Percentiles rank a stretch among this genome's conserved stretches.
Conservation (phyloP, 2,329 filamentous ascomycete species). For the Hymenoscyphus scutula region DNA sequence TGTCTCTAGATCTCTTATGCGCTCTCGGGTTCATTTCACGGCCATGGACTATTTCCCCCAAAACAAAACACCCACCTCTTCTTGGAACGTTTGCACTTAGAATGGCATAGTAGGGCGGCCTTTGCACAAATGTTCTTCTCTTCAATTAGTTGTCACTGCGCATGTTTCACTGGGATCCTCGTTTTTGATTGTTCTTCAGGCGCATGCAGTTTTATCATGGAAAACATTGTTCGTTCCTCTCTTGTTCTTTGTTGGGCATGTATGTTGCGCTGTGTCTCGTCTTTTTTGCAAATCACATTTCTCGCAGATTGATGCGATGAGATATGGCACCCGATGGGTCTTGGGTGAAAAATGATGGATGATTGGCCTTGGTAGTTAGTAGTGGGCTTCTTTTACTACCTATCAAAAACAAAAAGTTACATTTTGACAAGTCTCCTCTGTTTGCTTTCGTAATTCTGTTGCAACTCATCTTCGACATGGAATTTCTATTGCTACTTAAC, state of each 20-base stretch:
- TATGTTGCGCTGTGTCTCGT: too few species aligned
- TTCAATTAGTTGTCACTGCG: conserved; percentile 11
- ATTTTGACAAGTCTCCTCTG: neutral
- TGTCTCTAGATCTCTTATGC: conserved; percentile 32
- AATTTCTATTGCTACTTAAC: too few species aligned
- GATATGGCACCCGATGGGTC: too few species aligned
- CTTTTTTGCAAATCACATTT: too few species aligned
- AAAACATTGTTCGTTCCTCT: too few species aligned
- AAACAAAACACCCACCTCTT: conserved; percentile 16
- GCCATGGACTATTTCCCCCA: conserved; percentile 15
- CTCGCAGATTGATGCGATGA: too few species aligned
- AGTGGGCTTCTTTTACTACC: too few species aligned
- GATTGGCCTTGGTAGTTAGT: too few species aligned
- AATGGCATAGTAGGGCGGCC: conserved; percentile 29
- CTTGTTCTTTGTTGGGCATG: too few species aligned
- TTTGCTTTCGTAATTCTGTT: too few species aligned
- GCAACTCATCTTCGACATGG: neutral
- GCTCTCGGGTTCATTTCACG: conserved; percentile 15
- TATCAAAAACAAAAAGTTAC: neutral
- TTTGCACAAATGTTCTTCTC: conserved; percentile 24
- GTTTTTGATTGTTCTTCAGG: conserved; percentile 5
- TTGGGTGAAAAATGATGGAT: too few species aligned
- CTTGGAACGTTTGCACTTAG: conserved; percentile 24
- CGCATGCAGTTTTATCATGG: too few species aligned
- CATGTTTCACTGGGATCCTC: conserved; percentile 10